Base-by-base conservation (phyloP, 257 asterid genomes). In the Fraxinus quadrangulata region DNA sequence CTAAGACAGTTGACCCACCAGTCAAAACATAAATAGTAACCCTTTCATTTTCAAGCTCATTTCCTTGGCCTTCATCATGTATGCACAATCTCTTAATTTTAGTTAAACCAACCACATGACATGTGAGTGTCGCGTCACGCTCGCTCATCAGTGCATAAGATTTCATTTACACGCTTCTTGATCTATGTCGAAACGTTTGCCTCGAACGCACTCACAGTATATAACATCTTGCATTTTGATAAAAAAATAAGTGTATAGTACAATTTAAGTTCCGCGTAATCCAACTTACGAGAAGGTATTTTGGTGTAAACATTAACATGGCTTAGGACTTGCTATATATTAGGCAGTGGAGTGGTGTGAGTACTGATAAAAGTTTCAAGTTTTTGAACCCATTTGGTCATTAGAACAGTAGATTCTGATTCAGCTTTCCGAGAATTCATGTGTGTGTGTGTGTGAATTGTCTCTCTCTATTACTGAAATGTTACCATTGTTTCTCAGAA, bases 1-100 rank as follows among this genome's bases (percentile, higher is more conserved):
- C 79, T 84, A 73, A 71, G 76, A 77, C 83, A 85, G 49, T 81
- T 82, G 83, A 76, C 75, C 37, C 65, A 19, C 65, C 67, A 86
- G 85, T 86, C 89, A 84, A 83, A 61, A 80, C 79, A 77, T 73
- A 74, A 39, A 31, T 36, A 16, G 70, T 68, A 67, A 8, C 51
- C 28, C 77, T 56, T 51, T 65, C 28, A 42, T 49, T 42, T 74
- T 69, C 69, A 19, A 73, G 79, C 34, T 78, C 79, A 4, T 4
- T 31, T 28, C 74, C 42, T 26, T 61, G 59, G 63, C 79, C 77
- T 81, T 83, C 79, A 75, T 81, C 83, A 82, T 82, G 85, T 81
- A 82, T 79, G 84, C 83, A 76, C 75, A 31, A n/a, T 17, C 63
- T 54, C 23, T 54, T n/a, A 17, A 54, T 39, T 61, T 23, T 17